Base-by-base conservation (phyloP, 139 green algal genomes). In the Trebouxia sp. region DNA sequence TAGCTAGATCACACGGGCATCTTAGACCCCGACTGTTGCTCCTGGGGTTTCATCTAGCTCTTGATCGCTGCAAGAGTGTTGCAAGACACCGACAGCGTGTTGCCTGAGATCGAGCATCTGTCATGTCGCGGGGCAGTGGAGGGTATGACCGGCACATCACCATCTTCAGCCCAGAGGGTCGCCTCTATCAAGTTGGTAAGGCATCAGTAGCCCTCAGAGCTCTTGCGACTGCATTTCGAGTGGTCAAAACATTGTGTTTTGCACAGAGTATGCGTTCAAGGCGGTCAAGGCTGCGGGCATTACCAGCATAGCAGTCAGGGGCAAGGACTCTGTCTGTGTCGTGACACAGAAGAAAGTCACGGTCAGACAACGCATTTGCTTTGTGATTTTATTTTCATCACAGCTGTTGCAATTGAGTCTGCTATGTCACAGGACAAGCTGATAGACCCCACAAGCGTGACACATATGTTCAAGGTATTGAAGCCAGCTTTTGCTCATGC, bases 401-500 rank as follows among this genome's bases (percentile, higher is more conserved):
- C 20, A 35, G 12, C 20, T 65, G 10, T 62, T 42, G 58, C 7
- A 39, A n/a, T 26, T n/a, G n/a, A n/a, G n/a, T n/a, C n/a, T n/a
- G n/a, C n/a, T n/a, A n/a, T n/a, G n/a, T n/a, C n/a, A n/a, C 92
- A 95, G 85, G 97, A 99, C 89, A 98, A 98, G 83, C 90, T 99
- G 2, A 91, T 98, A 32, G 97, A 99, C 83, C 93, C 94, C 2
- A 88, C 75, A 72, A 96, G 90, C 76, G 88, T 99, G 2, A 97
- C 92, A 0, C 87, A 95, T 66, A 87, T 98, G 41, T 96, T 94
- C 84, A 93, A 91, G 72, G 80, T 83, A 38, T 12, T 26, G 30
- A 42, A 17, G 32, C 69, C n/a, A 22, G 24, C 69, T 6, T 7
- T 4, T 28, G 32, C 38, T 37, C 37, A 14, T 50, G 14, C 48